Conservation (phyloP, 2,329 filamentous ascomycete species). For the Didymella segeticola region DNA sequence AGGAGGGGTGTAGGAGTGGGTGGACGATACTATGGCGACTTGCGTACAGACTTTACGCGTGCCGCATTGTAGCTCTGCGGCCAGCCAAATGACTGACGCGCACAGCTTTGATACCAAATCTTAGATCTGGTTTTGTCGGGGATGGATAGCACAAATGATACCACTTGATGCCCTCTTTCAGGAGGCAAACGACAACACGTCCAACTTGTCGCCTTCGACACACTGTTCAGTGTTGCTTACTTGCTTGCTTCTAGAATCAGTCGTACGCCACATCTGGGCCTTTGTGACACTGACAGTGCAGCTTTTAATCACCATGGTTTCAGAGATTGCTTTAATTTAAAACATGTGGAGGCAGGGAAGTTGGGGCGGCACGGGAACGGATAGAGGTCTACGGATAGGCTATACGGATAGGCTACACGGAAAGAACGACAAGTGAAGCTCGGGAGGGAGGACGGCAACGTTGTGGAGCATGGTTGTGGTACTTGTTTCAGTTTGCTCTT, state of each 20-base stretch:
- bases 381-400: background rate
- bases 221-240: background rate
- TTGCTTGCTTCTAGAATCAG: conserved; percentile 5
- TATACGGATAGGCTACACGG: background rate
- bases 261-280: background rate
- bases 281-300: conserved; percentile 1
- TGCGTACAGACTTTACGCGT: conserved; percentile 3
- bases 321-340: conserved; percentile 3
- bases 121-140: background rate
- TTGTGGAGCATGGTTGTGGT: background rate
- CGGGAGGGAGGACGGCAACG: background rate
- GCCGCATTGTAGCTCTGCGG: background rate
- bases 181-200: background rate
- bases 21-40: conserved; percentile 12
- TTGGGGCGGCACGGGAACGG: background rate
- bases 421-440: background rate
- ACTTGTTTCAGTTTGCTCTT: conserved; percentile 1
- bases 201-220: background rate
- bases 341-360: background rate
- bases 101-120: conserved; percentile 7
- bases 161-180: conserved; percentile 8
- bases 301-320: background rate
- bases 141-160: conserved; percentile 6
- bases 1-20: background rate
- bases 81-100: conserved; percentile 1